Evolutionary conservation across 257 asterid genomes (phyloP), one percentile per base, ranked within the genome.

Genomic region (Lantana camara): DNA sequence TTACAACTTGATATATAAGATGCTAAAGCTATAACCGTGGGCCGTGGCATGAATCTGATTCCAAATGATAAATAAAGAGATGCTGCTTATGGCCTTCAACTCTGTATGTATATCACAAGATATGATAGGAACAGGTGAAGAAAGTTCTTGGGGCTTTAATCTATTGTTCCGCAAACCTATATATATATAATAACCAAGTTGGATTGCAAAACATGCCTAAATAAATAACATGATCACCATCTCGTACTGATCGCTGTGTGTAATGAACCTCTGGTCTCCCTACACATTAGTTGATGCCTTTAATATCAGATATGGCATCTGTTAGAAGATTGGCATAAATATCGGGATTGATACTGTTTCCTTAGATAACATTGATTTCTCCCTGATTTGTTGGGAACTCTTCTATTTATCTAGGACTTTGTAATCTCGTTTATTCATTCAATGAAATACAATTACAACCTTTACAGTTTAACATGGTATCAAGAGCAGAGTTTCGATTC

Each of bases 1-100:
- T 19, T 16, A 11, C 27, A 15, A 23, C 15, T n/a, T 12, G n/a
- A n/a, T n/a, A n/a, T 24, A 42, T 2, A 11, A 61, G 55, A 42
- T 60, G 69, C 45, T 41, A 56, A 73, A 73, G 63, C 49, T 22
- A 61, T 14, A 30, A 47, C 34, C 16, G 17, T n/a, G n/a, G n/a
- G n/a, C n/a, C n/a, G n/a, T 20, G 32, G 74, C 45, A 77, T n/a
- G n/a, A n/a, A n/a, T 69, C 79, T 13, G 67, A 77, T 73, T 64
- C 82, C 70, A 53, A 35, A 51, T 51, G 69, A 57, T 48, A 65
- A 16, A 51, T 3, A 10, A n/a, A 35, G 9, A 60, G 12, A 17
- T n/a, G 38, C 23, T 12, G 40, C 15, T 14, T 57, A 40, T 30
- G 71, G 45, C 20, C 42, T 37, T 48, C 48, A 11, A 17, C 67